Evolutionary conservation across 306 rosid species (phyloP).

Genomic region (Gynostemma pentaphyllum): DNA sequence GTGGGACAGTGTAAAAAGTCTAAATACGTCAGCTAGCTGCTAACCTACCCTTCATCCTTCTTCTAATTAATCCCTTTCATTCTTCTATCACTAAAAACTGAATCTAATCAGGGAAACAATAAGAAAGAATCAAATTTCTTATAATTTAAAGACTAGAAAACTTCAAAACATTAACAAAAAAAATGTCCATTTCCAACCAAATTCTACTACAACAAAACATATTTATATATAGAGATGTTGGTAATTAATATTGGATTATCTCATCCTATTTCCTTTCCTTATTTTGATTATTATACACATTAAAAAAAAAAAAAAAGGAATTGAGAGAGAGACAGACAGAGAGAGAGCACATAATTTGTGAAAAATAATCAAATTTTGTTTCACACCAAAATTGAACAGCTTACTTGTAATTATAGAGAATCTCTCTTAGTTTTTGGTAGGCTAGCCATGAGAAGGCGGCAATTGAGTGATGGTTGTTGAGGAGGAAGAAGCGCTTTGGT

Average conservation of each 20-base stretch:
- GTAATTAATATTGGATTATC: too few species aligned
- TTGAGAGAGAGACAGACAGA: background rate
- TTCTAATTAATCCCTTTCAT: constrained; percentile 30
- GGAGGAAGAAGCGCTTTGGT: too few species aligned
- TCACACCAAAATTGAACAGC: background rate
- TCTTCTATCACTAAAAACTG: background rate
- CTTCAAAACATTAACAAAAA: background rate
- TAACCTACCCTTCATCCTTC: background rate
- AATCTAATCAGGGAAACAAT: too few species aligned
- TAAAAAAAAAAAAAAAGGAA: background rate
- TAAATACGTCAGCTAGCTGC: constrained; percentile 12
- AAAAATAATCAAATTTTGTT: constrained; percentile 8
- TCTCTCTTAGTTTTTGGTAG: too few species aligned
- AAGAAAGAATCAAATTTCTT: too few species aligned
- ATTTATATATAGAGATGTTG: too few species aligned
- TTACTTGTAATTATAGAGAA: background rate
- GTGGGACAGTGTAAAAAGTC: constrained; percentile 8
- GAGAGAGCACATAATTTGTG: background rate
- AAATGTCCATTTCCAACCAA: background rate
- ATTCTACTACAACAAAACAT: background rate
- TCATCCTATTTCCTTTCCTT: too few species aligned
- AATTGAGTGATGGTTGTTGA: background rate
- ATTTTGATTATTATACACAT: constrained; percentile 1
- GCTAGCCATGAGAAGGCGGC: too few species aligned
- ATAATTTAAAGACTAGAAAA: too few species aligned